A percentile compares a stretch with the other conserved stretches of the same genome.
Conservation (phyloP, 768 basidiomycete species). For the Termitomyces sp. region DNA sequence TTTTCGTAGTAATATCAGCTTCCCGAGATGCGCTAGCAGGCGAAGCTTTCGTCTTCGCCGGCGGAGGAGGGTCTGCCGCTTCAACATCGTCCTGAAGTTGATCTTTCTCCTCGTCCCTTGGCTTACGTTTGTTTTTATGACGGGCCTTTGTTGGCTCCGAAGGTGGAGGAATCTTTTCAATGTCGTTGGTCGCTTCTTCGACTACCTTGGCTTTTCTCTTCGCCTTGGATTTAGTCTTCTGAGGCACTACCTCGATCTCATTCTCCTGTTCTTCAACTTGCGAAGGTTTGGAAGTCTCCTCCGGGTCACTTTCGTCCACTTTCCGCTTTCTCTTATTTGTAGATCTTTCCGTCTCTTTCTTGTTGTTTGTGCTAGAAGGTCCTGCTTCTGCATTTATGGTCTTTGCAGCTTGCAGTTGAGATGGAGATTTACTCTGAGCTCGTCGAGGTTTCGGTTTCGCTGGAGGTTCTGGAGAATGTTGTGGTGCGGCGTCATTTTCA, state of each 20-base stretch:
- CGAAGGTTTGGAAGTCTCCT: constrained; percentile 11
- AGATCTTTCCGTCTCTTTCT: neutral
- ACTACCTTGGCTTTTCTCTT: constrained; percentile 27
- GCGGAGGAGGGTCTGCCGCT: constrained; percentile 14
- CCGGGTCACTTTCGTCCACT: constrained; percentile 16
- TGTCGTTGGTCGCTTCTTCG: constrained; percentile 21
- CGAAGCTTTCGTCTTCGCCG: constrained; percentile 16
- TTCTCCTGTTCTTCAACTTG: constrained; percentile 14
- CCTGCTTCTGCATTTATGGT: constrained; percentile 8
- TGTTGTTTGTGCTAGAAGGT: constrained; percentile 4
- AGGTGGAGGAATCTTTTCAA: constrained; percentile 13
- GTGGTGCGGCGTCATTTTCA: constrained; percentile 2
- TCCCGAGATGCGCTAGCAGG: constrained; percentile 3
- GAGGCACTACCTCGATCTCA: constrained; percentile 15
- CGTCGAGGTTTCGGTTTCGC: constrained; percentile 9
- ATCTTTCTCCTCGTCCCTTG: constrained; percentile 10
- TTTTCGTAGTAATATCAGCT: neutral
- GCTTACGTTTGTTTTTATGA: constrained; percentile 27
- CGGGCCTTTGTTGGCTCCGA: constrained; percentile 4
- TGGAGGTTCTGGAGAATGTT: constrained; percentile 4
- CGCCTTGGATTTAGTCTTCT: constrained; percentile 22
- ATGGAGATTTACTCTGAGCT: neutral
- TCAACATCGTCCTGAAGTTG: constrained; percentile 13
- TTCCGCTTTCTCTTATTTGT: constrained; percentile 7
- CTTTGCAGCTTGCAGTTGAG: neutral